Conservation (phyloP, 2,329 filamentous ascomycete genomes). For the Karstenula rhodostoma region DNA sequence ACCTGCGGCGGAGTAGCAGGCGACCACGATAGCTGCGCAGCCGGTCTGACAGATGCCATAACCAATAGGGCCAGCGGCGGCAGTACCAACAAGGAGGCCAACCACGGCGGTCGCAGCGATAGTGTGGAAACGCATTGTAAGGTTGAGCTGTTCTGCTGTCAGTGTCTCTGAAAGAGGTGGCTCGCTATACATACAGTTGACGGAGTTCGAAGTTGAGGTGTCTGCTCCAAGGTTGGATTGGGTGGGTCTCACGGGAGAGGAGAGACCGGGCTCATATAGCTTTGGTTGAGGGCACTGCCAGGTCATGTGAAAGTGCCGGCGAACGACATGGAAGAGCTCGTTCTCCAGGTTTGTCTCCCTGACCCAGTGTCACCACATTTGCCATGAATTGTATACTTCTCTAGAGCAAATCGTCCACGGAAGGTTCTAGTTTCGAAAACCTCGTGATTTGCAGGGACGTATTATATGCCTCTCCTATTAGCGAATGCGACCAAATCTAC, state of each 20-base stretch:
- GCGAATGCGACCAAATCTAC: too few relatives aligned
- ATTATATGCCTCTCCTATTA: too few relatives aligned
- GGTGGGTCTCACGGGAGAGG: background rate
- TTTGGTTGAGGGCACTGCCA: background rate
- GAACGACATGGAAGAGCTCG: too few relatives aligned
- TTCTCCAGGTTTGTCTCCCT: too few relatives aligned
- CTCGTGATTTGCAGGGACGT: too few relatives aligned
- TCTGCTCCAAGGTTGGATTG: background rate
- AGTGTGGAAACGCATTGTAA: background rate
- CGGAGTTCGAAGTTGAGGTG: background rate
- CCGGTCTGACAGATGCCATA: conserved; percentile 60
- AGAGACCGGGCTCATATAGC: background rate
- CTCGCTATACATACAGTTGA: background rate
- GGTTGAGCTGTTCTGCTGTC: background rate
- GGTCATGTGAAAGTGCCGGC: too few relatives aligned
- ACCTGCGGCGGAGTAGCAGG: conserved; percentile 58
- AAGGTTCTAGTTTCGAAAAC: too few relatives aligned
- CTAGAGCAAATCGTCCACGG: too few relatives aligned
- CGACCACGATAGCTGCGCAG: conserved; percentile 55
- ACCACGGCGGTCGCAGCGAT: background rate
- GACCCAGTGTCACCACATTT: too few relatives aligned
- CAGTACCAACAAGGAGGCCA: conserved; percentile 11
- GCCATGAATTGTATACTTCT: too few relatives aligned
- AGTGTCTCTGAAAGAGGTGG: background rate
- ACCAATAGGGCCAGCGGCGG: conserved; percentile 40